A percentile compares a stretch with the other conserved stretches of the same genome.
Evolutionary conservation across 2,329 filamentous ascomycete species (phyloP).

Genomic region (Cadophora sp.): DNA sequence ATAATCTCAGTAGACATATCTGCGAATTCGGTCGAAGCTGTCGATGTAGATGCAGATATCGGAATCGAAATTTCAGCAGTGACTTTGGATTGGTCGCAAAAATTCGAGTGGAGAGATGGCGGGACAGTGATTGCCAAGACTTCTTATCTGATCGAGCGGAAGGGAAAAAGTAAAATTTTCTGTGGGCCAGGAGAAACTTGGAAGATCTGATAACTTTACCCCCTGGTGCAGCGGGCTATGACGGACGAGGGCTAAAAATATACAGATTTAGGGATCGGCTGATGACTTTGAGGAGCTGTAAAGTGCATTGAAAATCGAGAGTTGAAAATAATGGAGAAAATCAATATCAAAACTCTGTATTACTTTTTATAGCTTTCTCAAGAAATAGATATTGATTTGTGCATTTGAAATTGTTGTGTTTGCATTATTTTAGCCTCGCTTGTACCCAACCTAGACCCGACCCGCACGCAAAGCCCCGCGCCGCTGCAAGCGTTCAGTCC

Average conservation of each 20-base stretch:
- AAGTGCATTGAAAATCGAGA: not conserved
- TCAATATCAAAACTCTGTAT: not conserved
- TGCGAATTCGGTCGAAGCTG: not conserved
- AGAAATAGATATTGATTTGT: not conserved
- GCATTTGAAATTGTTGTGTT: not conserved
- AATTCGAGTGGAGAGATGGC: slow-evolving; percentile 6
- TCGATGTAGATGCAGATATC: slow-evolving; percentile 3
- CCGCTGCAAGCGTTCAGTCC: not conserved
- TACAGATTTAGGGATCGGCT: not conserved
- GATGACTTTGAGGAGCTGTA: not conserved
- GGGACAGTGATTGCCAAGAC: not conserved
- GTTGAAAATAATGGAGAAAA: not conserved
- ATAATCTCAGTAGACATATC: slow-evolving; percentile 39
- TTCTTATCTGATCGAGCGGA: slow-evolving; percentile 10
- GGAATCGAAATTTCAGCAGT: slow-evolving; percentile 8
- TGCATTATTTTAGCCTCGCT: not conserved
- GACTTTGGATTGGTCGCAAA: slow-evolving; percentile 8
- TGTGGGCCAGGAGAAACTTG: not conserved
- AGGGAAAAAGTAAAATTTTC: slow-evolving; percentile 10
- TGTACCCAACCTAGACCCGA: not conserved
- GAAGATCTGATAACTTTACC: slow-evolving; percentile 7
- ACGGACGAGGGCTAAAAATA: not conserved
- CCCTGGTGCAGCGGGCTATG: not conserved
- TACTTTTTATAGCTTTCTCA: not conserved
- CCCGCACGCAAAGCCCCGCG: slow-evolving; percentile 1